phyloP scores from a whole-genome alignment of 192 early-diverging fungal genomes.

The Diversispora eburnea region DNA sequence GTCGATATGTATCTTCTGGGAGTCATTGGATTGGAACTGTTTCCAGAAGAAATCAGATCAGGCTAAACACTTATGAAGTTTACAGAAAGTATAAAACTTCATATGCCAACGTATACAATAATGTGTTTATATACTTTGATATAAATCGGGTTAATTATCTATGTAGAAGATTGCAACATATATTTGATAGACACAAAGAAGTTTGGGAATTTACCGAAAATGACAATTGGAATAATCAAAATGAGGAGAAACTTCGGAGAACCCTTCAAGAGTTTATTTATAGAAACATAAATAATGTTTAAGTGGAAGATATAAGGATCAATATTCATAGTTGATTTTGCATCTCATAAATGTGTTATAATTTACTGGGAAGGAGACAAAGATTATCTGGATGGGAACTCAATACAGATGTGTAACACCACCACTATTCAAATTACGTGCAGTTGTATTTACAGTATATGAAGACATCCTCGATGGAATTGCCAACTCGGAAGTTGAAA shows the following conservation, averaged over 20 bases:
- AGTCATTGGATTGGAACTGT: constrained; percentile 11
- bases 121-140: too few relatives aligned
- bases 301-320: too few relatives aligned
- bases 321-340: too few relatives aligned
- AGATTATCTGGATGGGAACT: constrained; percentile 24
- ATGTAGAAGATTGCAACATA: not conserved
- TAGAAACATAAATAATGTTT: too few relatives aligned
- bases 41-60: constrained; percentile 14
- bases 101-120: too few relatives aligned
- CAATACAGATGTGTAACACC: constrained; percentile 7
- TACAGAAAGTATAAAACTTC: constrained; percentile 14
- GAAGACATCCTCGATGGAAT: constrained; percentile 11
- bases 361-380: constrained; percentile 19
- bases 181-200: constrained; percentile 10
- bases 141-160: constrained; percentile 5
- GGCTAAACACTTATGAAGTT: too few relatives aligned
- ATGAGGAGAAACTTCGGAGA: constrained; percentile 1
- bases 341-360: constrained; percentile 23
- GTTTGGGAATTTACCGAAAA: constrained; percentile 9
- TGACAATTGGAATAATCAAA: constrained; percentile 15
- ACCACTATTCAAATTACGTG: constrained; percentile 16
- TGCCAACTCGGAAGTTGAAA: constrained; percentile 9
- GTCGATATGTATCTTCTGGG: constrained; percentile 16
- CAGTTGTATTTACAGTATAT: constrained; percentile 15
- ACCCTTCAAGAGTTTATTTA: constrained; percentile 12